Conservation (phyloP, 1,139 yeast genomes). For the Scheffersomyces cryptocercus region DNA sequence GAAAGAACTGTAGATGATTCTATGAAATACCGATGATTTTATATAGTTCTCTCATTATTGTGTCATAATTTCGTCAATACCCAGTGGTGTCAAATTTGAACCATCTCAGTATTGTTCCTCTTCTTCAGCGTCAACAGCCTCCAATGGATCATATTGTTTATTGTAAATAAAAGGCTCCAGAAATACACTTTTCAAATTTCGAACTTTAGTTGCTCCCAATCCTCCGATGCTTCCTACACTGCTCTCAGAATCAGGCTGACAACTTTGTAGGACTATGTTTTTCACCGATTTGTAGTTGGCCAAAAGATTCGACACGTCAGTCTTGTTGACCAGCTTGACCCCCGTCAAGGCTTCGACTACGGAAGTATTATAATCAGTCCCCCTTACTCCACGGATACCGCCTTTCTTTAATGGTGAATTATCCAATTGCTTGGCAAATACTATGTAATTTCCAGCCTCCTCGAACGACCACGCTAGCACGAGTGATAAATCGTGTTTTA, state of each 20-base stretch:
- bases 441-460: slow-evolving; percentile 83
- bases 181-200: slow-evolving; percentile 44
- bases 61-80: too few relatives aligned
- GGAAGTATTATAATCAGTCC: slow-evolving; percentile 46
- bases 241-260: slow-evolving; percentile 27
- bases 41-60: too few relatives aligned
- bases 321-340: slow-evolving; percentile 56
- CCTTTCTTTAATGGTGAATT: slow-evolving; percentile 13
- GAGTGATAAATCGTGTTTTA: slow-evolving; percentile 70
- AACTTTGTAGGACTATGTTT: slow-evolving; percentile 36
- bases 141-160: slow-evolving; percentile 21
- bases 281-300: slow-evolving; percentile 55
- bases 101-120: neutral
- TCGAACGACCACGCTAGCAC: slow-evolving; percentile 79
- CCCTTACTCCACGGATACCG: slow-evolving; percentile 13
- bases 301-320: slow-evolving; percentile 57
- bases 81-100: too few relatives aligned
- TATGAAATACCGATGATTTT: too few relatives aligned
- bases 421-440: slow-evolving; percentile 50
- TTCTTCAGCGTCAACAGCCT: neutral
- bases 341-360: slow-evolving; percentile 53
- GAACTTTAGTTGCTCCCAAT: slow-evolving; percentile 56
- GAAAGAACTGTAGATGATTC: too few relatives aligned
- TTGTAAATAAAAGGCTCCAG: slow-evolving; percentile 56
- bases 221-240: slow-evolving; percentile 46